phyloP scores from a whole-genome alignment of 768 basidiomycete genomes.

The Rickenella mellea region DNA sequence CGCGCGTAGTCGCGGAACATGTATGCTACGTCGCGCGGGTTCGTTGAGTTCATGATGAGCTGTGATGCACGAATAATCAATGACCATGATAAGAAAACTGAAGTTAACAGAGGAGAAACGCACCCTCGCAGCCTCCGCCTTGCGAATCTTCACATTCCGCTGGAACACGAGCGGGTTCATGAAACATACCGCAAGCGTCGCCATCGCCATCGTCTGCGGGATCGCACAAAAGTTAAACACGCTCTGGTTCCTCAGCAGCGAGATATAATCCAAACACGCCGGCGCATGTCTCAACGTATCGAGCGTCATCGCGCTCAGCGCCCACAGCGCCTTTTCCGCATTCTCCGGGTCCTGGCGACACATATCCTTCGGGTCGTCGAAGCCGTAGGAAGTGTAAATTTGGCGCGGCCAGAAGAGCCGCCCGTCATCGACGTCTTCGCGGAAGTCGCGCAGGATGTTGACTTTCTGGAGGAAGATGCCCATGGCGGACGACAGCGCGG shows the following conservation, averaged over 20 bases:
- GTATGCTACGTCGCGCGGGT: conserved; percentile 83
- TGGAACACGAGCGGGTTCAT: conserved; percentile 86
- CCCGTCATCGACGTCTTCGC: conserved; percentile 78
- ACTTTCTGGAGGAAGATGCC: conserved; percentile 96
- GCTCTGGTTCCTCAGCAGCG: conserved; percentile 78
- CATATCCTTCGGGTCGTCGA: conserved; percentile 65
- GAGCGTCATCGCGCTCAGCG: conserved; percentile 80
- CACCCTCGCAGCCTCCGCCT: conserved; percentile 79
- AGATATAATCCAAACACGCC: conserved; percentile 85
- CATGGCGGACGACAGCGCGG: conserved; percentile 88
- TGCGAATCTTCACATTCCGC: conserved; percentile 89
- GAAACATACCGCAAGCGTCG: conserved; percentile 85
- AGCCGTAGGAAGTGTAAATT: conserved; percentile 79
- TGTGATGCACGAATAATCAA: conserved; percentile 18
- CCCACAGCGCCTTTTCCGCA: conserved; percentile 64
- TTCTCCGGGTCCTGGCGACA: conserved; percentile 34
- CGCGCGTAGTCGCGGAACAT: conserved; percentile 80
- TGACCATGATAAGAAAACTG: neutral
- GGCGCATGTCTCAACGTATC: conserved; percentile 79
- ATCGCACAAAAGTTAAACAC: conserved; percentile 96
- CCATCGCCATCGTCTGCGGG: conserved; percentile 91
- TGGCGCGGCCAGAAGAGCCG: conserved; percentile 93
- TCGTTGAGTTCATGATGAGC: conserved; percentile 90
- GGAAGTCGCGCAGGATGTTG: conserved; percentile 93
- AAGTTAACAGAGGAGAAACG: conserved; percentile 19